Base-by-base conservation (phyloP, 257 asterid genomes). In the Solanum virginianum region DNA sequence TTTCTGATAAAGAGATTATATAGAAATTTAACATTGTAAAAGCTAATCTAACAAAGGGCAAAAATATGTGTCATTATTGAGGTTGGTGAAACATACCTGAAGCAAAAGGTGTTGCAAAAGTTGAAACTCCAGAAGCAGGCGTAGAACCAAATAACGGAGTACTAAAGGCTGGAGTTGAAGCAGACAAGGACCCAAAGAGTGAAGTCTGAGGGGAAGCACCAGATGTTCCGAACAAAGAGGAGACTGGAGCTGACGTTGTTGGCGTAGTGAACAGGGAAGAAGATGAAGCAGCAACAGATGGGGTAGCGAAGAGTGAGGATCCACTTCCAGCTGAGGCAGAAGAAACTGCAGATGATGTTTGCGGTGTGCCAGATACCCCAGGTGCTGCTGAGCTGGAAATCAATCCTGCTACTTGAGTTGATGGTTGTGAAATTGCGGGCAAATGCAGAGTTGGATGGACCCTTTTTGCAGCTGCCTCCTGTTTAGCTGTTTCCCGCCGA, bases 391-490 rank as follows among this genome's bases (percentile, higher is more conserved):
- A 85, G 86, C 89, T 87, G 83, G 97, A 83, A 63, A 86, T 83
- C 54, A 86, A 88, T 75, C 93, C 95, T 15, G 88, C 85, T 80
- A 80, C 89, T 85, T 91, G 96, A 89, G 88, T 87, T 22, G 94
- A 84, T 82, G 94, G 92, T 55, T 92, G 95, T 51, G 97, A 84
- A 85, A 71, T 86, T 80, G 96, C 88, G 18, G 98, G 98, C 86
- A 97, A 91, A 90, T 97, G 97, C 84, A 92, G 81, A 75, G 99
- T 93, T 86, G 98, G 99, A 87, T 97, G 98, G 80, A 92, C 94
- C 91, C 99, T 95, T 88, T 92, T 91, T 65, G 97, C 97, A n/a
- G 98, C 98, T 81, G 98, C 98, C 93, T 95, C 99, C 88, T 88
- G 96, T 86, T 94, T 97, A 22, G 96, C 98, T 36, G 94, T 93